Evolutionary conservation across 352 stramenopile species (phyloP).

Genomic region (Pythium phragmitis): DNA sequence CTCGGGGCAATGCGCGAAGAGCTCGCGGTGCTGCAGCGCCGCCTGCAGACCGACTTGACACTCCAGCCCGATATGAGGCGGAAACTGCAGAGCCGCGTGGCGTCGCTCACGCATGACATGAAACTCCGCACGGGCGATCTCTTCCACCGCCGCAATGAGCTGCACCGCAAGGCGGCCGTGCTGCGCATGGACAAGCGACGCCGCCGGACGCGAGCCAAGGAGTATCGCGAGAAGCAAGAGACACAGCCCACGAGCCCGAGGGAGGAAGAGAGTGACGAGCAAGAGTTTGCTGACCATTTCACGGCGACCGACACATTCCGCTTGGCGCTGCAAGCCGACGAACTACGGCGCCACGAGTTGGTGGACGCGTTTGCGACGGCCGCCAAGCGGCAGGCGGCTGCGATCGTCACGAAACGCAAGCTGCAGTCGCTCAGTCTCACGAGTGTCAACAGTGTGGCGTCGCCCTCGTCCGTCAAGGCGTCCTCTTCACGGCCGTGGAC

Average conservation of each 20-base stretch:
- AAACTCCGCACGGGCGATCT: slow-evolving; percentile 66
- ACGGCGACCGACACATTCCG: slow-evolving; percentile 32
- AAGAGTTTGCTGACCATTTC: slow-evolving; percentile 3
- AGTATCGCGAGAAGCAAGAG: slow-evolving; percentile 2
- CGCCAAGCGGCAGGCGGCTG: slow-evolving; percentile 22
- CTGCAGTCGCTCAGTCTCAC: slow-evolving; percentile 5
- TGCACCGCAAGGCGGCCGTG: slow-evolving; percentile 57
- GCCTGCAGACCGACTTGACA: slow-evolving; percentile 32
- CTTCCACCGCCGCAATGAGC: slow-evolving; percentile 74
- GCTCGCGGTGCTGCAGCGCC: slow-evolving; percentile 43
- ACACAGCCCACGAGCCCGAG: slow-evolving; percentile 1
- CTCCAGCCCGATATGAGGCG: slow-evolving; percentile 41
- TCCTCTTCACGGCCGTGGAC: too few relatives aligned
- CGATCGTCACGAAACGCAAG: slow-evolving; percentile 19
- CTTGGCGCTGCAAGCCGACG: slow-evolving; percentile 43
- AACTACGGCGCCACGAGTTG: slow-evolving; percentile 56
- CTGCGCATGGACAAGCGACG: slow-evolving; percentile 24
- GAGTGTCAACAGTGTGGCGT: background rate
- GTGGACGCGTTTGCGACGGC: slow-evolving; percentile 41
- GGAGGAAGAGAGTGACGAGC: background rate
- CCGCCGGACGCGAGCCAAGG: slow-evolving; percentile 5
- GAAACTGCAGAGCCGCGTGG: slow-evolving; percentile 49
- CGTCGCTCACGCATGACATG: slow-evolving; percentile 52
- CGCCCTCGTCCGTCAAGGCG: slow-evolving; percentile 1
- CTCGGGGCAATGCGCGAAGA: slow-evolving; percentile 57